A percentile compares a stretch with the other conserved stretches of the same genome.
Evolutionary conservation across 1,139 yeast genomes (phyloP).

Genomic region (Geotrichum aggregatum): DNA sequence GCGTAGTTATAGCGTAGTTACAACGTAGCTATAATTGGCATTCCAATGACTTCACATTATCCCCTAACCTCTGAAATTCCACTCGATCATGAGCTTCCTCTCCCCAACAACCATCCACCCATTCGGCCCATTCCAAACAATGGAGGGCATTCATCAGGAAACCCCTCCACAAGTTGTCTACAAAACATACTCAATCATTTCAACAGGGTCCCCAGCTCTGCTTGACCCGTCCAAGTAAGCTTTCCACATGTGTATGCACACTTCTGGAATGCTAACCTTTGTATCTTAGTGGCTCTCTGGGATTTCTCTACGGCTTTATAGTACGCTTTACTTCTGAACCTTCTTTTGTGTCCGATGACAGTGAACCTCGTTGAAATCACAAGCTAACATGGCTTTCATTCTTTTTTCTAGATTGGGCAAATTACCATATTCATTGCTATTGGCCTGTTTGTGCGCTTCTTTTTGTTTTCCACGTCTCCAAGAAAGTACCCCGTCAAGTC

Average conservation of each 20-base stretch:
- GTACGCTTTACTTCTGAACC: conserved; percentile 14
- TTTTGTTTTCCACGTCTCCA: conserved; percentile 74
- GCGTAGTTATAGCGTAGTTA: no score
- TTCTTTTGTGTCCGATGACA: neutral
- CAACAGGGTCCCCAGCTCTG: neutral
- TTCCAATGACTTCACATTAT: no score
- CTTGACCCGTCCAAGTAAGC: conserved; percentile 12
- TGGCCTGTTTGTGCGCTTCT: conserved; percentile 73
- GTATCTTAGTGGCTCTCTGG: conserved; percentile 17
- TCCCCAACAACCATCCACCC: neutral
- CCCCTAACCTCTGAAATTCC: neutral
- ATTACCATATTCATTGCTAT: conserved; percentile 70
- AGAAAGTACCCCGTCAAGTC: conserved; percentile 24
- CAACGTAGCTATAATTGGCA: no score
- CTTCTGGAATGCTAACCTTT: no score
- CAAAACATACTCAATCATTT: conserved; percentile 12
- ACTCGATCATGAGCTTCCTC: no score
- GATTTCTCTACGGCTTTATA: conserved; percentile 22
- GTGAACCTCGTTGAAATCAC: no score
- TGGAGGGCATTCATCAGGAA: neutral
- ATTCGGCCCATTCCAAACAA: neutral
- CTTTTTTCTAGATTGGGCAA: conserved; percentile 52
- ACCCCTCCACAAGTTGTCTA: conserved; percentile 7
- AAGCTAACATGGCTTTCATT: neutral
- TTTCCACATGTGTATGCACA: no score